Evolutionary conservation across 371 early-diverging fungal species (phyloP), one percentile per base, ranked within the genome.

Genomic region (Chytridiales sp.): DNA sequence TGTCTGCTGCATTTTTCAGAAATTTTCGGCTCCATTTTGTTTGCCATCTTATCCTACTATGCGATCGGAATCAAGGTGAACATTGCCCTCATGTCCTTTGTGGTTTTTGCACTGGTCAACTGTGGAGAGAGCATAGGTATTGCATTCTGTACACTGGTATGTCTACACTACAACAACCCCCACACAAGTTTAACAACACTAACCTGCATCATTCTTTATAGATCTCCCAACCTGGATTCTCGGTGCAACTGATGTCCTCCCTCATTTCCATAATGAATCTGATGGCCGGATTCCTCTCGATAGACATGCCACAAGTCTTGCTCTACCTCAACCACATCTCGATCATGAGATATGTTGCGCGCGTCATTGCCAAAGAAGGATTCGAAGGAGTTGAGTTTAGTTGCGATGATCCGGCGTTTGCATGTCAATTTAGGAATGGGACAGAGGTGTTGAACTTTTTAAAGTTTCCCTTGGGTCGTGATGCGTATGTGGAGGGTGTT

Each of bases 121-220:
- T 41, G 52, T 19, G 77, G 77, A 8, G 77, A 77, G 40, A 57
- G 60, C 34, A 66, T 77, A 19, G 74, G 73, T 26, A 71, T 77
- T 30, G 68, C 66, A 24, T 72, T 76, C 53, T 68, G 70, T 61
- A 62, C 76, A 1, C 13, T 73, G 34, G 71, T 69, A 21, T 29
- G 48, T 8, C 26, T 46, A 17, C 46, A 52, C 38, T 2, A 38
- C 32, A 35, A 27, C 34, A 46, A 17, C 17, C 30, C 34, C 55
- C 38, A 3, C 19, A 32, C 39, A 41, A 17, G 26, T 15, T 48
- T 39, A 29, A 17, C 36, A 51, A 49, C 29, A 34, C 46, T 3
- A n/a, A n/a, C 19, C 31, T 51, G 34, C 52, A 13, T 34, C 46
- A 5, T 13, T 26, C 38, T 32, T 4, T 4, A 3, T 9, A n/a